These are phyloP conservation scores for Gleditsia sinensis DNA, from an alignment of 306 rosid genomes.

Conservation along the genomic window DNA sequence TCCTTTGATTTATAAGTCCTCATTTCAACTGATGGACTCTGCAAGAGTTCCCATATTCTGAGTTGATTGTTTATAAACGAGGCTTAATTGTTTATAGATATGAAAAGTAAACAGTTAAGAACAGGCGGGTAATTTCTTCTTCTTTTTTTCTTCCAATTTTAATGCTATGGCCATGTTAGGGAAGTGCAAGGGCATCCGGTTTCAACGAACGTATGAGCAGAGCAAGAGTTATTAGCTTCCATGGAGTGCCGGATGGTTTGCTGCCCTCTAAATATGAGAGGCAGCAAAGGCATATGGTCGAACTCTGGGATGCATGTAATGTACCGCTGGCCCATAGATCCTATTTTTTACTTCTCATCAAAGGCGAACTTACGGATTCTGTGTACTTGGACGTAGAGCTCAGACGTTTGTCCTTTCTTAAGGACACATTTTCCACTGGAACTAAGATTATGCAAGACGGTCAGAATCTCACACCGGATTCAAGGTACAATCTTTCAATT, in stretches of 20 bases:
- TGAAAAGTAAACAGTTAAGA: not conserved
- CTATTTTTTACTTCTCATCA: conserved; percentile 79
- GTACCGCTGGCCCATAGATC: conserved; percentile 84
- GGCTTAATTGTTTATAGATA: not conserved
- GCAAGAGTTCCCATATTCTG: not conserved
- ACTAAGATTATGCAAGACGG: conserved; percentile 24
- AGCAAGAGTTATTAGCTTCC: conserved; percentile 31
- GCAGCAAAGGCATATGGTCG: conserved; percentile 61
- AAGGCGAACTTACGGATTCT: conserved; percentile 75
- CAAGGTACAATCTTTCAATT: conserved; percentile 56
- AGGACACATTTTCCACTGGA: conserved; percentile 54
- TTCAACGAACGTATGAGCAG: conserved; percentile 27
- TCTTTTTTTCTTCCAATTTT: not conserved
- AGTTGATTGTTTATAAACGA: not conserved
- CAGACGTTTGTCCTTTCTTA: conserved; percentile 75
- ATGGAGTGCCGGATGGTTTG: conserved; percentile 21
- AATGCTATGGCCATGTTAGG: conserved; percentile 42
- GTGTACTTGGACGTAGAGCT: conserved; percentile 84
- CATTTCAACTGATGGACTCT: not conserved
- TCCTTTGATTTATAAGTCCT: not conserved
- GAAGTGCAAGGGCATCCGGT: not conserved
- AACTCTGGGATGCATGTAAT: conserved; percentile 82
- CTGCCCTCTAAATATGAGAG: conserved; percentile 54
- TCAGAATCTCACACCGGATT: conserved; percentile 51
- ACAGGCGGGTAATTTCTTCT: not conserved